Percentiles rank a stretch among this genome's conserved stretches.
Evolutionary conservation across 805 yeast genomes (phyloP).

Genomic region (Candida methanosorbosa): DNA sequence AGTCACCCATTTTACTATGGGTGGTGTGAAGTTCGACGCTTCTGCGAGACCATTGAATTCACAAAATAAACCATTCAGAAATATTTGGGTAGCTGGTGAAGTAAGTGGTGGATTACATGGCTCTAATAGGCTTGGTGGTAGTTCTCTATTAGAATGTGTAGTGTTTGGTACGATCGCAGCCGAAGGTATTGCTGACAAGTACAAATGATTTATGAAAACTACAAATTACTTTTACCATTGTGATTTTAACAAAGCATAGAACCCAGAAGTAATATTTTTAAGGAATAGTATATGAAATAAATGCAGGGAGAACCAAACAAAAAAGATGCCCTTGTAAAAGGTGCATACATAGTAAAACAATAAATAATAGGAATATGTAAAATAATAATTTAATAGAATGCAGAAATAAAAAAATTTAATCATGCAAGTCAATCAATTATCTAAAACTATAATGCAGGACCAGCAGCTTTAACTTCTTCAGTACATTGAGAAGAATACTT

Average conservation of each 20-base stretch:
- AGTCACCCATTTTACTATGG: constrained; percentile 61
- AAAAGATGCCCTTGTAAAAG: no score
- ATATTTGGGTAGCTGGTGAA: constrained; percentile 60
- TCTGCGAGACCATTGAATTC: constrained; percentile 29
- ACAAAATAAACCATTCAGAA: constrained; percentile 26
- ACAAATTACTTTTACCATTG: neutral
- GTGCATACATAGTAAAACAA: no score
- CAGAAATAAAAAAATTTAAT: neutral
- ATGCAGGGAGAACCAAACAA: neutral
- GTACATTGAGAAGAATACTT: constrained; percentile 81
- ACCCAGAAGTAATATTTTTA: neutral
- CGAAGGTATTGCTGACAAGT: constrained; percentile 13
- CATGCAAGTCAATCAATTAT: no score
- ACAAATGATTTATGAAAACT: neutral
- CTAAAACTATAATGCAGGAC: constrained; percentile 48
- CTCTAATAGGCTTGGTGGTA: constrained; percentile 54
- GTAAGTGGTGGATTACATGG: constrained; percentile 69
- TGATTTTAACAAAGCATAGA: neutral
- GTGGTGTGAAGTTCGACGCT: constrained; percentile 50
- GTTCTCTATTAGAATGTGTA: constrained; percentile 53
- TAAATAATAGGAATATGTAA: no score
- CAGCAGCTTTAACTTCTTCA: constrained; percentile 84
- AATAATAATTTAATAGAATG: neutral
- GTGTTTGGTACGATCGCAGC: constrained; percentile 56
- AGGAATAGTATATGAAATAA: neutral